phyloP scores from a whole-genome alignment of 495 filamentous ascomycete species.

The Podospora pseudopauciseta region DNA sequence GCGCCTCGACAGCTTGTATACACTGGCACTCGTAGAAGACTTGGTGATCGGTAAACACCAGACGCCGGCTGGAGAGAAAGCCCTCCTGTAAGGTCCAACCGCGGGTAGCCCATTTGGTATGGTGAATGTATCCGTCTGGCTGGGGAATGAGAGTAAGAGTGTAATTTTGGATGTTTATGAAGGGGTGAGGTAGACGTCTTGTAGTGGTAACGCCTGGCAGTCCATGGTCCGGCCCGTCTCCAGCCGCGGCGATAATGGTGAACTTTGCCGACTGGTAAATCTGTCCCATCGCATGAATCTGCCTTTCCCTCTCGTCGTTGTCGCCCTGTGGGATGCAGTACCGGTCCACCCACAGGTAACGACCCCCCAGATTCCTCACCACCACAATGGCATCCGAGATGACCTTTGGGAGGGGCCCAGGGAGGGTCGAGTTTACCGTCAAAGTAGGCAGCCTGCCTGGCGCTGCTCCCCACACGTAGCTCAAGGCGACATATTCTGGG shows the following conservation, averaged over 20 bases:
- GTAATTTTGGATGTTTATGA: not conserved
- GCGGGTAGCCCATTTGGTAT: not conserved
- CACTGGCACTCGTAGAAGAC: not conserved
- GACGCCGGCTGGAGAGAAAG: not conserved
- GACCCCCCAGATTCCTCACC: not conserved
- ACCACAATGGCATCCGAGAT: not conserved
- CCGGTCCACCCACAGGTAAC: not conserved
- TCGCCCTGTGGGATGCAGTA: not conserved
- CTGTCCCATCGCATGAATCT: not conserved
- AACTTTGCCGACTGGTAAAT: not conserved
- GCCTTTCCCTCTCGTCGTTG: not conserved
- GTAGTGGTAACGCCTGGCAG: not conserved
- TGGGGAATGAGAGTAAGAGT: not conserved
- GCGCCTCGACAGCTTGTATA: not conserved
- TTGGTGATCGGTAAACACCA: not conserved
- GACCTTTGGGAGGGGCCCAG: not conserved
- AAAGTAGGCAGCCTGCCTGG: not conserved
- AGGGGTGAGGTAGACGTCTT: not conserved
- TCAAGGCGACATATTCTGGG: not conserved
- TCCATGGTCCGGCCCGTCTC: not conserved
- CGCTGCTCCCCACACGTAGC: not conserved
- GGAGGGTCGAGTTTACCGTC: not conserved
- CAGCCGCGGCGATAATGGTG: not conserved
- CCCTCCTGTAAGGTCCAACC: not conserved
- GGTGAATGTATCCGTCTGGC: not conserved